These are phyloP conservation scores for Nannochloris sp. DNA, from an alignment of 139 green algal species.

Conservation along the genomic window DNA sequence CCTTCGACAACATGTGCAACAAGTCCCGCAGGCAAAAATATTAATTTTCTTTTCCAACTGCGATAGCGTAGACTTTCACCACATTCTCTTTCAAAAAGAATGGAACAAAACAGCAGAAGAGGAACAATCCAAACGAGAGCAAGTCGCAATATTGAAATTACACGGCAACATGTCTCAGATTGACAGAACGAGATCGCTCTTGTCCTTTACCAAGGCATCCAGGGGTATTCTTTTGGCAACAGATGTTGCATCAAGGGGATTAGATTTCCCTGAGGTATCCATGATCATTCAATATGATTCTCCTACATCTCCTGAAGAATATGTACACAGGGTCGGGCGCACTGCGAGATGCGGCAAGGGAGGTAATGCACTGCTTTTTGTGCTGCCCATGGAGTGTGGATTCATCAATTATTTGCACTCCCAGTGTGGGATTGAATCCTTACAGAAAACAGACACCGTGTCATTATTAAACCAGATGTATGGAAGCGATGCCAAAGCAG, in stretches of 20 bases:
- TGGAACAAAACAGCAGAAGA: conserved; percentile 6
- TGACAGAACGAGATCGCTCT: conserved; percentile 64
- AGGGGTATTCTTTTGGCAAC: conserved; percentile 75
- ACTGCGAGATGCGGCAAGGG: conserved; percentile 72
- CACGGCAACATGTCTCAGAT: conserved; percentile 80
- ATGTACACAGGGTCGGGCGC: conserved; percentile 80
- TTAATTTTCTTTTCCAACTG: conserved; percentile 92
- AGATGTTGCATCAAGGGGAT: conserved; percentile 70
- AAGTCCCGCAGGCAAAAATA: conserved; percentile 37
- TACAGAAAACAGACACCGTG: conserved; percentile 7
- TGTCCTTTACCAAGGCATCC: conserved; percentile 45
- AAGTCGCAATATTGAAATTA: conserved; percentile 64
- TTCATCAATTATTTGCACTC: conserved; percentile 65
- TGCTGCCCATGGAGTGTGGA: conserved; percentile 71
- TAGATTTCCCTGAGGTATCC: conserved; percentile 89
- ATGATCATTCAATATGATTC: conserved; percentile 89
- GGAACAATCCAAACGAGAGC: neutral
- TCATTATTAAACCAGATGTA: conserved; percentile 15
- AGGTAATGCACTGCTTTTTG: conserved; percentile 76
- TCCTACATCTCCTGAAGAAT: conserved; percentile 72
- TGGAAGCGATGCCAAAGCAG: neutral
- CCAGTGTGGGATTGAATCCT: conserved; percentile 25
- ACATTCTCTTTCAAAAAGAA: conserved; percentile 40
- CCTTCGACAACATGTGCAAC: conserved; percentile 27
- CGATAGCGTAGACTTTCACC: conserved; percentile 76